Evolutionary conservation across 345 rosid species (phyloP).

Genomic region (Eucalyptus tenuipes): DNA sequence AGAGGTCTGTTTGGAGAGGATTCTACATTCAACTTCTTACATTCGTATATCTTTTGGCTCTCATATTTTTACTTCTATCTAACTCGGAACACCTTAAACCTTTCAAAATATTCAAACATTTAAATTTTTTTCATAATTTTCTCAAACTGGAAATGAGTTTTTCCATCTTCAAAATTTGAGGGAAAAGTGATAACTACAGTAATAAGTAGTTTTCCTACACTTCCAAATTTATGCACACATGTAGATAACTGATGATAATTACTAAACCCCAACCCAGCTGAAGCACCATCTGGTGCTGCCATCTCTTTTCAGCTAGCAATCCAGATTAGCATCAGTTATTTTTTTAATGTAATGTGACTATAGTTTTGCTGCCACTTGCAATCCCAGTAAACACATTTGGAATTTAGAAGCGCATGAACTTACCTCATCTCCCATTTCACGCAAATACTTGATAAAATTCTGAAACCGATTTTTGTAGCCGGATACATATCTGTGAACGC

Average conservation of each 20-base stretch:
- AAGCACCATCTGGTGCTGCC: background rate
- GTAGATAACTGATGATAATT: background rate
- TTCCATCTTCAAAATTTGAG: background rate
- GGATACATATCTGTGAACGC: conserved; percentile 73
- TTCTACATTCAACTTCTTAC: background rate
- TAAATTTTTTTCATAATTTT: background rate
- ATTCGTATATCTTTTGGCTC: background rate
- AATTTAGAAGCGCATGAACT: background rate
- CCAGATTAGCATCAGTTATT: background rate
- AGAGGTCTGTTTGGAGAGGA: background rate
- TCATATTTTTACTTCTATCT: background rate
- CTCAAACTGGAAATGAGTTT: background rate
- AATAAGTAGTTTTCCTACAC: background rate
- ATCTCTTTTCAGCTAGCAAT: background rate
- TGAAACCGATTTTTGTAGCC: conserved; percentile 98
- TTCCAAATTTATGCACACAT: background rate
- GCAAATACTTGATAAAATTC: conserved; percentile 81
- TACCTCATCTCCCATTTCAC: conserved; percentile 99
- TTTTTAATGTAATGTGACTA: background rate
- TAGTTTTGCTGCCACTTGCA: background rate
- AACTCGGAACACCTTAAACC: background rate
- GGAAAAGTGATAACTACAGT: background rate
- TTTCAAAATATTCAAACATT: background rate
- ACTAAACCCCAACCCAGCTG: background rate
- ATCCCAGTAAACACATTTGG: background rate